These are phyloP conservation scores for Abrus pulchellus DNA, from an alignment of 306 rosid genomes.

Conservation along the genomic window DNA sequence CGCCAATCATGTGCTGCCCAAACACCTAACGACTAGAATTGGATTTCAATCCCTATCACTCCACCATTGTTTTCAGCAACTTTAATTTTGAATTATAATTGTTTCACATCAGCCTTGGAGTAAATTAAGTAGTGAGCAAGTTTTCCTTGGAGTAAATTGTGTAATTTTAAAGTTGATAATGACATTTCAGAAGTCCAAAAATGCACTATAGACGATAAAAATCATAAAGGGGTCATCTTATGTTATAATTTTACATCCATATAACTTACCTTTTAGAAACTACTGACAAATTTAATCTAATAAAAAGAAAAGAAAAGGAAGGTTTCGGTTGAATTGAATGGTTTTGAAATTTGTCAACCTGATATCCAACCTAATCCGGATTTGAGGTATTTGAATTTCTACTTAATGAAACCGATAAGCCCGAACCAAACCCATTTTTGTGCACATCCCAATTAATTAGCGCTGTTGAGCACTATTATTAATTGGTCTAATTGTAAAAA, in stretches of 20 bases:
- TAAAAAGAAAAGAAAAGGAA: neutral
- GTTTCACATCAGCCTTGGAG: neutral
- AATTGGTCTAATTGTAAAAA: neutral
- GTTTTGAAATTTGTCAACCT: neutral
- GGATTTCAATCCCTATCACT: neutral
- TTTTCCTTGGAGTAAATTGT: neutral
- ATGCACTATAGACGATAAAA: neutral
- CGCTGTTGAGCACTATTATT: too few species aligned
- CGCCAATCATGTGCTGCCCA: neutral
- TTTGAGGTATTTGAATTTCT: too few species aligned
- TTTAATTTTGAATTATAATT: slow-evolving; percentile 6
- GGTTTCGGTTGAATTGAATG: neutral
- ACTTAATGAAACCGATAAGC: too few species aligned
- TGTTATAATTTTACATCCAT: neutral
- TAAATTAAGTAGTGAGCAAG: neutral
- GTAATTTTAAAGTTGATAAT: neutral
- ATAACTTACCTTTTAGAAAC: too few species aligned
- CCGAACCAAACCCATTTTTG: too few species aligned
- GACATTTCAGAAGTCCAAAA: neutral
- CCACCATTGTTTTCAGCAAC: neutral
- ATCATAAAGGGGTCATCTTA: neutral
- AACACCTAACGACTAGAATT: neutral
- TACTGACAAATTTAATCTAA: too few species aligned
- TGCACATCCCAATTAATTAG: too few species aligned
- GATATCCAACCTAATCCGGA: too few species aligned